These are phyloP conservation scores for Diaporthe velutina DNA, from an alignment of 2,329 filamentous ascomycete genomes.

Conservation along the genomic window DNA sequence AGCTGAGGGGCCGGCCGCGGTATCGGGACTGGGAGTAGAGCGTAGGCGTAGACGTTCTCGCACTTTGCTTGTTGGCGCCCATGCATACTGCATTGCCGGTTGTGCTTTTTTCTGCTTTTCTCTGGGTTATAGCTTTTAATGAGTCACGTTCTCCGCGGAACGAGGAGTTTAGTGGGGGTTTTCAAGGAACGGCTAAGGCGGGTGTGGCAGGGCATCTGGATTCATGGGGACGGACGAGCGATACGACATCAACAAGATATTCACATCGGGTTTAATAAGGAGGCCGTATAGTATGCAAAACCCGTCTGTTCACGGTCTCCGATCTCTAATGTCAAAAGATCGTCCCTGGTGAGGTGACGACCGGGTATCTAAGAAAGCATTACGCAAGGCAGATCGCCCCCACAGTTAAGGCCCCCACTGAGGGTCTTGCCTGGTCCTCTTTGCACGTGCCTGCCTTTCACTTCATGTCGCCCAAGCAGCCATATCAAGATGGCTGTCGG, in stretches of 20 bases:
- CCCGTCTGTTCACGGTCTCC: slow-evolving; percentile 20
- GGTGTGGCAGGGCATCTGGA: background rate
- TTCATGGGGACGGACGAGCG: too few relatives aligned
- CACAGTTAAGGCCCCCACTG: background rate
- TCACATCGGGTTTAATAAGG: background rate
- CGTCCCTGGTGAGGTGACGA: slow-evolving; percentile 28
- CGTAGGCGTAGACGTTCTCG: background rate
- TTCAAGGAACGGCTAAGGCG: background rate
- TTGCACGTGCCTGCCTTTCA: background rate
- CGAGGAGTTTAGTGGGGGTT: background rate
- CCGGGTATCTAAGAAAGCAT: slow-evolving; percentile 38
- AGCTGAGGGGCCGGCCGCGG: slow-evolving; percentile 30
- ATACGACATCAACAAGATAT: background rate
- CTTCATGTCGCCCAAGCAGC: background rate
- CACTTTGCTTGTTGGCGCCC: background rate
- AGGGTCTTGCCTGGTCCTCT: background rate
- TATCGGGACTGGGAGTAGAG: slow-evolving; percentile 32
- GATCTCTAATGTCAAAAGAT: slow-evolving; percentile 31
- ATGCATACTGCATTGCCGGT: too few relatives aligned
- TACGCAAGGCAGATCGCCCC: slow-evolving; percentile 5
- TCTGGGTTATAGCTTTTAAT: too few relatives aligned
- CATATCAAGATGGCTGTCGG: background rate
- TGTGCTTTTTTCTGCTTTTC: too few relatives aligned
- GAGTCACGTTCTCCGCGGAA: background rate
- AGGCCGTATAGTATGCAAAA: background rate